Percentiles rank a stretch among this genome's conserved stretches.
Conservation (phyloP, 2,329 filamentous ascomycete species). For the Penicillium hesseltinei region DNA sequence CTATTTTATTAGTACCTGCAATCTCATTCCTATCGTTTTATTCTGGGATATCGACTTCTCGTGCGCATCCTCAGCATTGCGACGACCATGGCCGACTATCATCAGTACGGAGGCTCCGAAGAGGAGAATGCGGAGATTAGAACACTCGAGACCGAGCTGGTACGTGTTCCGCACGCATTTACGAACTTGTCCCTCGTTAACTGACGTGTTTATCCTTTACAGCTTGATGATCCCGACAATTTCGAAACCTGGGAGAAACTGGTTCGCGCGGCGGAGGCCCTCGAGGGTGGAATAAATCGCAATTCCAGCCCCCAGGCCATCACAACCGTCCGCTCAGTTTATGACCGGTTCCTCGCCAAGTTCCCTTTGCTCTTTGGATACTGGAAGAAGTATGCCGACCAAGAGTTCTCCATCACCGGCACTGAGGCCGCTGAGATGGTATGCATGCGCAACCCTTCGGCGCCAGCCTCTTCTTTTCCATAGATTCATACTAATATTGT, state of each 20-base stretch:
- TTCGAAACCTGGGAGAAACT: constrained; percentile 96
- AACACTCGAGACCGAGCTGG: constrained; percentile 74
- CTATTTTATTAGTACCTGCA: constrained; percentile 5
- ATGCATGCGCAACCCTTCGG: constrained; percentile 28
- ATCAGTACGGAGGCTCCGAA: constrained; percentile 69
- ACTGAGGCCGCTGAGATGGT: constrained; percentile 98
- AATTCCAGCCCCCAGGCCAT: constrained; percentile 96
- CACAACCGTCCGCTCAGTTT: constrained; percentile 78
- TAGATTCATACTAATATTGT: constrained; percentile 2
- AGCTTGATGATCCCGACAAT: constrained; percentile 75
- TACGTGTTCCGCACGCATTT: constrained; percentile 46
- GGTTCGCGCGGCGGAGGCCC: constrained; percentile 73
- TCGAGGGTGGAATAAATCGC: constrained; percentile 91
- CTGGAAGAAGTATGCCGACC: constrained; percentile 99
- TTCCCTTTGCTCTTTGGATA: constrained; percentile 96
- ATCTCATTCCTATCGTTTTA: background rate
- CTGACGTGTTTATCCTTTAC: constrained; percentile 10
- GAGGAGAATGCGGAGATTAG: constrained; percentile 81
- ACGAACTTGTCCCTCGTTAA: background rate
- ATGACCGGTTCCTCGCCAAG: constrained; percentile 89
- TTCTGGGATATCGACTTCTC: background rate
- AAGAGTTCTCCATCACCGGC: constrained; percentile 94
- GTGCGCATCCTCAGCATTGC: constrained; percentile 9
- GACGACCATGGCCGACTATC: constrained; percentile 66
- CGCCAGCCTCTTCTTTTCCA: background rate